phyloP scores from a whole-genome alignment of 305 asterid species.

The Solanum hybrid region DNA sequence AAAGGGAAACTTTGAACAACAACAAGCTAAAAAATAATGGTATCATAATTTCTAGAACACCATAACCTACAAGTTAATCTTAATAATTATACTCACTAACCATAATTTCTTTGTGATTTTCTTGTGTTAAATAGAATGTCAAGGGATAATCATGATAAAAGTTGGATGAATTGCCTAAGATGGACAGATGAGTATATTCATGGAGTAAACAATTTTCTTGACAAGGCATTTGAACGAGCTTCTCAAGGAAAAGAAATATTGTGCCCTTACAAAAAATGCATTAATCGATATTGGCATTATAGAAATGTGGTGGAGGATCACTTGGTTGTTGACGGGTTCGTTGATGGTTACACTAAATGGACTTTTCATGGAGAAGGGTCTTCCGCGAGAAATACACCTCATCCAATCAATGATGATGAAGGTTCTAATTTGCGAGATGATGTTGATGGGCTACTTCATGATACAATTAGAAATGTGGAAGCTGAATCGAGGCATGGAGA shows the following conservation, averaged over 20 bases:
- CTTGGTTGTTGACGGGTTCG: neutral
- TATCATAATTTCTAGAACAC: too few relatives aligned
- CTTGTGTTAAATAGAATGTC: too few relatives aligned
- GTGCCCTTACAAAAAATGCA: neutral
- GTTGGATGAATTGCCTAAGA: neutral
- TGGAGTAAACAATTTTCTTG: neutral
- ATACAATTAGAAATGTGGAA: too few relatives aligned
- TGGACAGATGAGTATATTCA: neutral
- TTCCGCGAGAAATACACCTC: neutral
- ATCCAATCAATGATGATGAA: neutral
- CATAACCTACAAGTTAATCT: too few relatives aligned
- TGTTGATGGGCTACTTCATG: neutral
- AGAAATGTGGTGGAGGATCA: neutral
- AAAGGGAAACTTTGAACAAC: too few relatives aligned
- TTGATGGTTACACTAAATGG: neutral
- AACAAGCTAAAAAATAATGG: too few relatives aligned
- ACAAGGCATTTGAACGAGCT: neutral
- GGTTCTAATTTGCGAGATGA: neutral
- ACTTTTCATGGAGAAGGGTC: neutral
- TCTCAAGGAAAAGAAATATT: neutral
- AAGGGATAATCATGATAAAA: too few relatives aligned
- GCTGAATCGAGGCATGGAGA: neutral
- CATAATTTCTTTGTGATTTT: too few relatives aligned
- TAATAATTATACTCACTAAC: too few relatives aligned
- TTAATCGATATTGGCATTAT: neutral